These are phyloP conservation scores for Malus fusca DNA, from an alignment of 306 rosid genomes.

Conservation along the genomic window DNA sequence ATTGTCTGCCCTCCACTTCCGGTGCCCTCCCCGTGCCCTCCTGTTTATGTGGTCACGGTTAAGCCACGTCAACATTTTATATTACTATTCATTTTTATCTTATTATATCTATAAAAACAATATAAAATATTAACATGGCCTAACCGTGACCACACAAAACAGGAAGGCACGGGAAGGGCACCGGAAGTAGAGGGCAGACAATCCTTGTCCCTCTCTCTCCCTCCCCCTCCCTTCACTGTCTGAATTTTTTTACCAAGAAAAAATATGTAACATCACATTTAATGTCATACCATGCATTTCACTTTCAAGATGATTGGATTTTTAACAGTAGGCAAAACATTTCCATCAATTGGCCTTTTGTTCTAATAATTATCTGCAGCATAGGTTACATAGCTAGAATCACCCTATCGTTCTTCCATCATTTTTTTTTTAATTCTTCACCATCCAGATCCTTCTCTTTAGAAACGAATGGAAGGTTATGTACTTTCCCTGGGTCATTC, in stretches of 20 bases:
- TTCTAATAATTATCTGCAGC: slow-evolving; percentile 63
- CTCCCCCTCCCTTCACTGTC: too few species aligned
- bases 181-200: too few species aligned
- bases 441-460: slow-evolving; percentile 77
- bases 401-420: slow-evolving; percentile 57
- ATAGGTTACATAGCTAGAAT: slow-evolving; percentile 29
- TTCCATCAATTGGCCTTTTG: slow-evolving; percentile 34
- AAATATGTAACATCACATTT: background rate
- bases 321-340: slow-evolving; percentile 20
- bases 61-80: too few species aligned
- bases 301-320: slow-evolving; percentile 78
- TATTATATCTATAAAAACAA: too few species aligned
- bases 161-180: too few species aligned
- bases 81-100: too few species aligned
- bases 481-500: slow-evolving; percentile 35
- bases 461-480: slow-evolving; percentile 38
- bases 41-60: too few species aligned
- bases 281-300: slow-evolving; percentile 69
- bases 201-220: too few species aligned
- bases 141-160: too few species aligned
- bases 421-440: slow-evolving; percentile 64
- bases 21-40: too few species aligned
- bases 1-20: too few species aligned
- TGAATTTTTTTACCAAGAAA: background rate
- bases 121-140: too few species aligned